phyloP scores from a whole-genome alignment of 2,329 filamentous ascomycete genomes.

The Magnaporthales sp. region DNA sequence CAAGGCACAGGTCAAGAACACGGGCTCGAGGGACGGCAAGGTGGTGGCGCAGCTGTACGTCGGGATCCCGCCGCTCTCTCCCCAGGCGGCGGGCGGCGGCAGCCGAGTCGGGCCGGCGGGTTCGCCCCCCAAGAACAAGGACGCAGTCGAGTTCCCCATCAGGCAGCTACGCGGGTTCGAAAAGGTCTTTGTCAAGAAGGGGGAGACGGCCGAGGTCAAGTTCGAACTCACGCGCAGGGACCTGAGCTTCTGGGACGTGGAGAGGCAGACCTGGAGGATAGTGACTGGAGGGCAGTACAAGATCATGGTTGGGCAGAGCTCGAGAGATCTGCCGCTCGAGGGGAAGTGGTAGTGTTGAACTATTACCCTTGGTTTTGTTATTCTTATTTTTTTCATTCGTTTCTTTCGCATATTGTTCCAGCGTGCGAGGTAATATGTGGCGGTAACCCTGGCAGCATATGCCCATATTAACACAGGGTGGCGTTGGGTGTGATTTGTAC shows the following conservation, averaged over 20 bases:
- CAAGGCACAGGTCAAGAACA: conserved; percentile 44
- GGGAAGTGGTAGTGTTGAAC: conserved; percentile 10
- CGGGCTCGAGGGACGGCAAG: conserved; percentile 32
- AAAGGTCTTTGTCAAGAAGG: conserved; percentile 50
- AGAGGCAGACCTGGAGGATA: conserved; percentile 38
- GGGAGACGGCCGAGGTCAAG: conserved; percentile 30
- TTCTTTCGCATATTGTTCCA: background rate
- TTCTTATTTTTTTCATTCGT: background rate
- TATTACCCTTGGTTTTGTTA: background rate
- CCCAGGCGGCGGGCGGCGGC: background rate
- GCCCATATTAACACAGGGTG: background rate
- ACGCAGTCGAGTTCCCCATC: conserved; percentile 20
- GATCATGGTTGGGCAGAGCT: conserved; percentile 13
- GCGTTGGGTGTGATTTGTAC: background rate
- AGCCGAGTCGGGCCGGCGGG: background rate
- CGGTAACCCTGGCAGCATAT: background rate
- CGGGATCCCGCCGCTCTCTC: conserved; percentile 24
- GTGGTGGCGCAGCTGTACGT: conserved; percentile 40
- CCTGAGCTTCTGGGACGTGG: conserved; percentile 43
- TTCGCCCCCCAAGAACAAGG: background rate
- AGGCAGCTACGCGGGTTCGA: conserved; percentile 65
- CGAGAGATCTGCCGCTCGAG: conserved; percentile 10
- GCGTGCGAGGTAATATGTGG: background rate
- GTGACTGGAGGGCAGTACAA: conserved; percentile 13
- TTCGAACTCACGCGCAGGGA: conserved; percentile 42